Conservation (phyloP, 192 early-diverging fungal genomes). For the Bifiguratus adelaidae region DNA sequence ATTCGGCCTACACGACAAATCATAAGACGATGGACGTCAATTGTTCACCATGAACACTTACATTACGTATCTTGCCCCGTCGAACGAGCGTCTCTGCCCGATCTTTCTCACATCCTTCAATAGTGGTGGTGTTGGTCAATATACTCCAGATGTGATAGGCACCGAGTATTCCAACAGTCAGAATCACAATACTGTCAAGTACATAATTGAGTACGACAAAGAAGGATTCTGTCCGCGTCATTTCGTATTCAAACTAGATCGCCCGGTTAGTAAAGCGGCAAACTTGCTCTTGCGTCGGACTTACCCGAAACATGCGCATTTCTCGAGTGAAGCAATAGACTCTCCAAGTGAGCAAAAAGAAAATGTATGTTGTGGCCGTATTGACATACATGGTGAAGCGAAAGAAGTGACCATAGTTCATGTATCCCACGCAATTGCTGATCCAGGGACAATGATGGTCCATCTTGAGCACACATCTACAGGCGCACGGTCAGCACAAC, state of each 20-base stretch:
- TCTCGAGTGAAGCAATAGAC: neutral
- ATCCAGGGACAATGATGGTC: conserved; percentile 93
- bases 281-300: neutral
- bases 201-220: conserved; percentile 68
- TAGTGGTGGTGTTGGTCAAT: conserved; percentile 65
- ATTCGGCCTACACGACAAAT: conserved; percentile 23
- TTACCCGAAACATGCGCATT: neutral
- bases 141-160: conserved; percentile 67
- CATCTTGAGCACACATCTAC: conserved; percentile 74
- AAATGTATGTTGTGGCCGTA: conserved; percentile 39
- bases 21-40: neutral
- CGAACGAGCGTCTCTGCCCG: conserved; percentile 51
- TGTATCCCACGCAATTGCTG: conserved; percentile 77
- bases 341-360: conserved; percentile 40
- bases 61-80: conserved; percentile 42
- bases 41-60: conserved; percentile 11
- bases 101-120: conserved; percentile 72
- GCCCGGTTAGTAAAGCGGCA: neutral
- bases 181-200: conserved; percentile 52
- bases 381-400: conserved; percentile 72
- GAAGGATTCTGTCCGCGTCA: conserved; percentile 36
- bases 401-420: conserved; percentile 65
- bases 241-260: conserved; percentile 19
- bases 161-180: conserved; percentile 57
- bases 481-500: no score